phyloP scores from a whole-genome alignment of 306 rosid species.

The Lotus japonicus region DNA sequence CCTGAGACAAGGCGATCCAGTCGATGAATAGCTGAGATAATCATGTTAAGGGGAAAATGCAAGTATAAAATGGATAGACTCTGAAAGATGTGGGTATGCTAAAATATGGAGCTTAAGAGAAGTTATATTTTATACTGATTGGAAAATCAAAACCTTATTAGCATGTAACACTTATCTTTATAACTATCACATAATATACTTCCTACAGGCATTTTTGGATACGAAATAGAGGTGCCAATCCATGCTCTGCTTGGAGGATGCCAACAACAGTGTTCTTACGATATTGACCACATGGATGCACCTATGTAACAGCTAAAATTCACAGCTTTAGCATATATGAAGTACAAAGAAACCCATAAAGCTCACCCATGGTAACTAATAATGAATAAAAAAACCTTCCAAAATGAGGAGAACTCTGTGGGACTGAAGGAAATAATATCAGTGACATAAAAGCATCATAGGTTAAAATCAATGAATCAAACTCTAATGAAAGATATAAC shows the following conservation, averaged over 20 bases:
- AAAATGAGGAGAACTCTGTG: neutral
- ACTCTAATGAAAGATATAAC: neutral
- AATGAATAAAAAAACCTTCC: slow-evolving; percentile 8
- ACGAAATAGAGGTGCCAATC: slow-evolving; percentile 85
- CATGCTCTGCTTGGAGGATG: slow-evolving; percentile 90
- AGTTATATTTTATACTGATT: neutral
- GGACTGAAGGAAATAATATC: neutral
- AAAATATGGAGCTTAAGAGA: neutral
- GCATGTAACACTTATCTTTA: neutral
- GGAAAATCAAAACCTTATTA: neutral
- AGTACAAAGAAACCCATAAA: neutral
- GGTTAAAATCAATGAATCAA: neutral
- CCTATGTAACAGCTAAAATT: slow-evolving; percentile 48
- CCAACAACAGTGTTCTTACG: slow-evolving; percentile 94
- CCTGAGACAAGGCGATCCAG: slow-evolving; percentile 95
- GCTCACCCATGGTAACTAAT: neutral
- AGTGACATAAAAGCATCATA: neutral
- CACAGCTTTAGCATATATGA: slow-evolving; percentile 20
- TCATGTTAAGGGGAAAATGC: slow-evolving; percentile 53
- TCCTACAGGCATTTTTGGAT: slow-evolving; percentile 40
- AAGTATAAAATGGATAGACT: slow-evolving; percentile 12
- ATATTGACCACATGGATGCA: slow-evolving; percentile 98
- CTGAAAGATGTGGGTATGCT: neutral
- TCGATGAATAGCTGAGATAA: slow-evolving; percentile 72
- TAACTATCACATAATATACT: neutral